Evolutionary conservation across 129 eudicot species (phyloP).

Genomic region (Flaveria bidentis): DNA sequence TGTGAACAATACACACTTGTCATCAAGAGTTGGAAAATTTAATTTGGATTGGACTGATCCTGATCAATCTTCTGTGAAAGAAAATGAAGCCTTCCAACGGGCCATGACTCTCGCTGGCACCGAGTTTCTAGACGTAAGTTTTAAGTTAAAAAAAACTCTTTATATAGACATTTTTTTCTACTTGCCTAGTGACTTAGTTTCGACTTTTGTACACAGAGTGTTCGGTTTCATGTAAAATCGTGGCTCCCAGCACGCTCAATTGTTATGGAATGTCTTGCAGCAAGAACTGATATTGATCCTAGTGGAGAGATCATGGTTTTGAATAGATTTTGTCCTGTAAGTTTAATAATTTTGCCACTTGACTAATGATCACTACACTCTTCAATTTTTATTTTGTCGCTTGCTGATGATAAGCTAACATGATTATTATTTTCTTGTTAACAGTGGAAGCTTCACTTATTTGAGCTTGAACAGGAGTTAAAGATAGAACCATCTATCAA

Average conservation of each 20-base stretch:
- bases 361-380: background rate
- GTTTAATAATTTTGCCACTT: conserved; percentile 12
- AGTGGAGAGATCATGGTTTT: conserved; percentile 91
- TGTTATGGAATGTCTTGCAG: conserved; percentile 73
- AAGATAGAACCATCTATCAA: conserved; percentile 74
- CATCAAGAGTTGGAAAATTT: conserved; percentile 84
- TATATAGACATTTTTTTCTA: background rate
- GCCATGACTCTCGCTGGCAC: conserved; percentile 89
- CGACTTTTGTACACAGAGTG: conserved; percentile 45
- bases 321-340: conserved; percentile 73
- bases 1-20: conserved; percentile 80
- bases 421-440: conserved; percentile 3
- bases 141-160: background rate
- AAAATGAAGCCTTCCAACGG: conserved; percentile 71
- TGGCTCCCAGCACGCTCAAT: conserved; percentile 96
- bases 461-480: conserved; percentile 90
- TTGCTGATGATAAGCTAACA: background rate
- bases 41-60: conserved; percentile 92
- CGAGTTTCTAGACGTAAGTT: conserved; percentile 83
- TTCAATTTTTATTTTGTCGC: no score
- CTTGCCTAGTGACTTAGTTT: background rate
- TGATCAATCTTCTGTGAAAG: conserved; percentile 86
- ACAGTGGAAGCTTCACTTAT: conserved; percentile 96
- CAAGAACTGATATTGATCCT: conserved; percentile 64
- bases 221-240: conserved; percentile 72